Evolutionary conservation across 2,329 filamentous ascomycete genomes (phyloP), one percentile per base, ranked within the genome.

Genomic region (Tolypocladium endophyticum): DNA sequence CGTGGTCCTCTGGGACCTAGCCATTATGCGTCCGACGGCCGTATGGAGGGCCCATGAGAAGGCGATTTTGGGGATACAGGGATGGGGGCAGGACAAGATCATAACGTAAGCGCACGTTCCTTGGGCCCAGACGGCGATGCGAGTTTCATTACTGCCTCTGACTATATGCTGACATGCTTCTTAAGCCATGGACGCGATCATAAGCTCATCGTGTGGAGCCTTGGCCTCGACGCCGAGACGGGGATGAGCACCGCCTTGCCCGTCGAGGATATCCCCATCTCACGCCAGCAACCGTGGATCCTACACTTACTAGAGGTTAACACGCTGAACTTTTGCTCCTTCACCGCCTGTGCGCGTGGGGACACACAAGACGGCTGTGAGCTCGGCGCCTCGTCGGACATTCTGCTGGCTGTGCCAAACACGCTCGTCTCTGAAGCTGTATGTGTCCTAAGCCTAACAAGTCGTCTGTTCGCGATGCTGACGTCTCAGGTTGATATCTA

Each of bases 311-410:
- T 99, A 6, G 80, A 89, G 6, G 91, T 97, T 52, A 97, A 97
- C 69, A 91, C 93, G 1, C 83, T 97, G 76, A 99, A 97, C 70
- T 99, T 97, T 71, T 99, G 94, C 71, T 82, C 88, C 1, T 96
- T 96, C 71, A 81, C 88, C 2, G 80, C 81, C 62, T 87, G 87
- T 69, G 61, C 77, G 61, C 70, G 74, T 52, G 61, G 62, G 9
- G 66, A 72, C 8, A 63, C 71, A 23, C 62, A 64, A 11, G 36
- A 55, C 45, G 41, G 58, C 64, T 35, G 62, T 25, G 36, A 62
- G 43, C 58, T 67, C 14, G 62, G 67, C 4, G 59, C 65, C 1
- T 62, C 65, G 3, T 68, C 75, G 11, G 76, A 79, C 60, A 76
- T 90, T 6, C 74, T 95, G 6, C 72, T 97, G 56, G 92, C 91